These are phyloP conservation scores for Botrytis byssoidea DNA, from an alignment of 2,329 filamentous ascomycete species.

Conservation along the genomic window DNA sequence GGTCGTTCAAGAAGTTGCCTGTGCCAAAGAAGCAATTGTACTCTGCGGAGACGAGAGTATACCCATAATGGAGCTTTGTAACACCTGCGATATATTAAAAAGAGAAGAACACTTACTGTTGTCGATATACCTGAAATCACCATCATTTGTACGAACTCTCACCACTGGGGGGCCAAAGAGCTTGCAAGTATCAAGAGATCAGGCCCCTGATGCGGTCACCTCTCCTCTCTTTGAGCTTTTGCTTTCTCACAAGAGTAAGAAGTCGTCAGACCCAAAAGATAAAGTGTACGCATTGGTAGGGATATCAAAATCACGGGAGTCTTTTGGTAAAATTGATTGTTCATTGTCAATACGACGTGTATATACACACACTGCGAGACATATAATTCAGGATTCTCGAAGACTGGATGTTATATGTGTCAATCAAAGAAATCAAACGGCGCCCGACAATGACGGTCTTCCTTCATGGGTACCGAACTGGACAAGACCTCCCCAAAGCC, in stretches of 20 bases:
- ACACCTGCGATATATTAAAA: slow-evolving; percentile 29
- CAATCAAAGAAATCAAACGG: slow-evolving; percentile 32
- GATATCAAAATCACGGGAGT: slow-evolving; percentile 27
- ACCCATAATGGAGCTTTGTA: slow-evolving; percentile 41
- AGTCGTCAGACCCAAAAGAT: slow-evolving; percentile 35
- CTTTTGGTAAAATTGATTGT: slow-evolving; percentile 33
- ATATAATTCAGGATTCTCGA: slow-evolving; percentile 30
- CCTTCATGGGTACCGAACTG: slow-evolving; percentile 36
- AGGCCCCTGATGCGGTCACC: slow-evolving; percentile 18
- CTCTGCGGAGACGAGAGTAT: slow-evolving; percentile 42
- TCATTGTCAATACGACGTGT: slow-evolving; percentile 27
- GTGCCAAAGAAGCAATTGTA: slow-evolving; percentile 40
- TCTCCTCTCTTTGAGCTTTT: slow-evolving; percentile 34
- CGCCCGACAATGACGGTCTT: slow-evolving; percentile 21
- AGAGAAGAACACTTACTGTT: slow-evolving; percentile 24
- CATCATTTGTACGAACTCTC: slow-evolving; percentile 28
- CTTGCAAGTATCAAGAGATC: slow-evolving; percentile 31
- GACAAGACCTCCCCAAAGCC: slow-evolving; percentile 26
- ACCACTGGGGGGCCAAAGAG: slow-evolving; percentile 30
- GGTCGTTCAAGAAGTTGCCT: slow-evolving; percentile 46
- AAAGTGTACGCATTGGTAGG: slow-evolving; percentile 37
- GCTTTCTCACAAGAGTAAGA: slow-evolving; percentile 35
- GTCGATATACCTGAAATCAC: slow-evolving; percentile 26
- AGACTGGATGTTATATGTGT: slow-evolving; percentile 35
- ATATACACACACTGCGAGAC: slow-evolving; percentile 31